phyloP scores from a whole-genome alignment of 805 yeast species.

The Saturnispora mendoncae region DNA sequence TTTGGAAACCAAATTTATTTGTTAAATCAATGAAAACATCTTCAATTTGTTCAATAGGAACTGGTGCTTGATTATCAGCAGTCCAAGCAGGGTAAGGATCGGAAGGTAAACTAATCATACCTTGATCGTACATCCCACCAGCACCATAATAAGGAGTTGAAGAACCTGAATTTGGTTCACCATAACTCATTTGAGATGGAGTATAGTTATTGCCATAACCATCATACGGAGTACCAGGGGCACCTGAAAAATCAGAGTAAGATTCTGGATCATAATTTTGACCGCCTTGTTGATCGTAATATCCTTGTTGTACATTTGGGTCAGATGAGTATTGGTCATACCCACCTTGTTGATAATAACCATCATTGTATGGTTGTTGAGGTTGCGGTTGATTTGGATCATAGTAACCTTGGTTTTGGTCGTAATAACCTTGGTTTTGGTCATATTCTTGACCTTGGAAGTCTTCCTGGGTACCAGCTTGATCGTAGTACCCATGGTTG shows the following conservation, averaged over 20 bases:
- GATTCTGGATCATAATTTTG: conserved; percentile 42
- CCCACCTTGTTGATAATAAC: conserved; percentile 16
- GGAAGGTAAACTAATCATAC: conserved; percentile 60
- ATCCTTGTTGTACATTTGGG: conserved; percentile 38
- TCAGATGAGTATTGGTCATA: conserved; percentile 25
- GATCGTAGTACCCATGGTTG: conserved; percentile 17
- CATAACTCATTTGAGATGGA: conserved; percentile 82
- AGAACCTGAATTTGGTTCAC: conserved; percentile 84
- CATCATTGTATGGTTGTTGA: conserved; percentile 15
- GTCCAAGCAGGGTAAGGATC: conserved; percentile 99
- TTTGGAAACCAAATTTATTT: conserved; percentile 80
- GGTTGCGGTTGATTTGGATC: conserved; percentile 31
- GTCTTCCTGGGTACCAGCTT: conserved; percentile 34
- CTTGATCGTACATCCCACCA: conserved; percentile 30
- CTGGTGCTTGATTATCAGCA: conserved; percentile 87
- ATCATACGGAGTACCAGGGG: conserved; percentile 61
- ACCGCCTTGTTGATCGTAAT: conserved; percentile 47
- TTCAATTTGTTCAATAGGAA: conserved; percentile 75
- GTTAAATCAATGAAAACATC: conserved; percentile 78
- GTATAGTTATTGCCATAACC: conserved; percentile 47
- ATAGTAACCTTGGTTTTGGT: conserved; percentile 37
- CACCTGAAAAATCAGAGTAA: conserved; percentile 52
- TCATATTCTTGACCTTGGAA: conserved; percentile 42
- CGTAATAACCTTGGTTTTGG: conserved; percentile 38
- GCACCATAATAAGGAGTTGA: conserved; percentile 71